Percentiles rank a stretch among this genome's conserved stretches.
These are phyloP conservation scores for Breynia disticha DNA, from an alignment of 441 rosid genomes.

Conservation along the genomic window DNA sequence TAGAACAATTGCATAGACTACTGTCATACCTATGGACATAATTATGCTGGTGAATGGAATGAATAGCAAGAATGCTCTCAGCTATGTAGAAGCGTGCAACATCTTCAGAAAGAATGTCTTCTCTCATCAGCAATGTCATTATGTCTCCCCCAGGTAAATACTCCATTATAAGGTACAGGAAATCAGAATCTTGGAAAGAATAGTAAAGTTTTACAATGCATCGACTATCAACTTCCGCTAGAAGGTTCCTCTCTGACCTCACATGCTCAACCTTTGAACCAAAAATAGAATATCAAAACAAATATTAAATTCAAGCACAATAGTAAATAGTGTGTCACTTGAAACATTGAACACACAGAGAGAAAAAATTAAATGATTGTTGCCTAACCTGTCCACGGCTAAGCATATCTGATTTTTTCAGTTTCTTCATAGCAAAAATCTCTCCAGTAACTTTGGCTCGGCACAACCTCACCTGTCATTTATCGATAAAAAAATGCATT, in stretches of 20 bases:
- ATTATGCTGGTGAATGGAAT: conserved; percentile 83
- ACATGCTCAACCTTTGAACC: conserved; percentile 81
- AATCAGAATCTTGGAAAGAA: conserved; percentile 93
- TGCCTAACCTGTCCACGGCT: conserved; percentile 84
- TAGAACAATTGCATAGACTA: neutral
- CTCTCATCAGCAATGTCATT: conserved; percentile 93
- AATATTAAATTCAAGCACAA: too few relatives aligned
- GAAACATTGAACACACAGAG: too few relatives aligned
- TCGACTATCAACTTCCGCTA: conserved; percentile 90
- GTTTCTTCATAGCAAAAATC: conserved; percentile 85
- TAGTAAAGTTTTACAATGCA: conserved; percentile 77
- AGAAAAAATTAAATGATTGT: neutral
- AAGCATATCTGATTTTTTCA: conserved; percentile 93
- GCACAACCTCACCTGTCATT: conserved; percentile 68
- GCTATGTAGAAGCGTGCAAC: conserved; percentile 85
- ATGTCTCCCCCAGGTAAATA: conserved; percentile 96
- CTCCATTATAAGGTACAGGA: conserved; percentile 89
- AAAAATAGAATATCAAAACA: conserved; percentile 1
- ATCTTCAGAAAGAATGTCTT: conserved; percentile 83
- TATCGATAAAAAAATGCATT: conserved; percentile 1
- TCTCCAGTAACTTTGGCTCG: conserved; percentile 73
- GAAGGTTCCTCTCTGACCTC: conserved; percentile 92
- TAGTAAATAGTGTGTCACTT: too few relatives aligned
- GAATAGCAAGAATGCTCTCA: conserved; percentile 91
- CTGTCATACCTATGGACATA: conserved; percentile 69